phyloP scores from a whole-genome alignment of 2,329 filamentous ascomycete species.

The Calonectria multiphialidica region DNA sequence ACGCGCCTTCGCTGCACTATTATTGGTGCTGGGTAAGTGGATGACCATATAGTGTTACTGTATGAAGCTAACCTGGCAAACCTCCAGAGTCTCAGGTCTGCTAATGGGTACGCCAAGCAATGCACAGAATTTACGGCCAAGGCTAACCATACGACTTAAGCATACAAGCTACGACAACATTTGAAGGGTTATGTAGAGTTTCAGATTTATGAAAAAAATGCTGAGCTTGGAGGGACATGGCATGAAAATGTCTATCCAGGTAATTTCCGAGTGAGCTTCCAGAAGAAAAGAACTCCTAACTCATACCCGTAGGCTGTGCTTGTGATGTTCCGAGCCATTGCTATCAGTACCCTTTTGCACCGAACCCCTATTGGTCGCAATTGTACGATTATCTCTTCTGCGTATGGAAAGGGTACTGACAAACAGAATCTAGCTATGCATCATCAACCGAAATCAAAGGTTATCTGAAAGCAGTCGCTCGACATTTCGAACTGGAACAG shows the following conservation, averaged over 20 bases:
- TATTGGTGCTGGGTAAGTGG: conserved; percentile 33
- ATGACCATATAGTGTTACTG: background rate
- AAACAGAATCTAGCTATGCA: conserved; percentile 43
- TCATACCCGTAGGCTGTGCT: conserved; percentile 45
- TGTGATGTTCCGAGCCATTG: conserved; percentile 58
- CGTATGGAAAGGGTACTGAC: background rate
- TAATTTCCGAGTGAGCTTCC: conserved; percentile 21
- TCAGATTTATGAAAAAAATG: conserved; percentile 57
- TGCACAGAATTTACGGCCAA: background rate
- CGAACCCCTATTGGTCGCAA: conserved; percentile 55
- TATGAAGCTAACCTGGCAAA: background rate
- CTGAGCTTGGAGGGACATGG: conserved; percentile 59
- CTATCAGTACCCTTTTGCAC: conserved; percentile 57
- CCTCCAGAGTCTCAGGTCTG: conserved; percentile 23
- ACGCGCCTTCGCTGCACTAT: conserved; percentile 31
- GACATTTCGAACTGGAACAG: conserved; percentile 48
- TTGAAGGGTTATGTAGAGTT: conserved; percentile 34
- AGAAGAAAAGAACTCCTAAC: background rate
- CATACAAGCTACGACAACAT: conserved; percentile 35
- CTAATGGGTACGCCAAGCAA: conserved; percentile 11
- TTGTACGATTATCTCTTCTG: conserved; percentile 27
- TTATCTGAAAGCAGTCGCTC: conserved; percentile 55
- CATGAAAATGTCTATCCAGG: conserved; percentile 51
- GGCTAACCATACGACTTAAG: conserved; percentile 8
- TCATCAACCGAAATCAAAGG: conserved; percentile 51